Percentiles rank a stretch among this genome's conserved stretches.
Evolutionary conservation across 1,284 basidiomycete species (phyloP).

Genomic region (Leccinum subrobustum): DNA sequence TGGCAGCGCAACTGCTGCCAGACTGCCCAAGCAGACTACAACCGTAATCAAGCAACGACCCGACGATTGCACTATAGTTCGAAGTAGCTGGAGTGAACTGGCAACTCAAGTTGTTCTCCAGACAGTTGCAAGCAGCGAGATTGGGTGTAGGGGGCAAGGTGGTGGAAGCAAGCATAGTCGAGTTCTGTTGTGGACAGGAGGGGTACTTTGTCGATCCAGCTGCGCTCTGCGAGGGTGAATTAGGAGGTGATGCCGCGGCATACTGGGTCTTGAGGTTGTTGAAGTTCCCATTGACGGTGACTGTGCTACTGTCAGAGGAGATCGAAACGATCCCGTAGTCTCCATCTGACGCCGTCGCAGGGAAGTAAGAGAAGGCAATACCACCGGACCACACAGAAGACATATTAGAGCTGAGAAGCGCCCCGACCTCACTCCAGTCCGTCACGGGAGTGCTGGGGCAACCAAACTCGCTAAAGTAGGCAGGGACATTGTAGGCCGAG

Average conservation of each 20-base stretch:
- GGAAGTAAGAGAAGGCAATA: constrained; percentile 87
- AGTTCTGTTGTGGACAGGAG: constrained; percentile 62
- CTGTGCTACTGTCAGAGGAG: constrained; percentile 56
- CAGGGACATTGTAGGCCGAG: constrained; percentile 72
- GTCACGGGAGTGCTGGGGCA: constrained; percentile 67
- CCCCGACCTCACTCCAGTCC: constrained; percentile 77
- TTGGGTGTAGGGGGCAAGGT: constrained; percentile 84
- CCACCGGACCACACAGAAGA: constrained; percentile 84
- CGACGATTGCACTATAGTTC: constrained; percentile 69
- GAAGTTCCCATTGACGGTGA: constrained; percentile 70
- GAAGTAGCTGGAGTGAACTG: constrained; percentile 61
- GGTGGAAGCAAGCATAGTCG: constrained; percentile 62
- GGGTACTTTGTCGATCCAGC: constrained; percentile 57
- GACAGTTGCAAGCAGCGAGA: constrained; percentile 74
- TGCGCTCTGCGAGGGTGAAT: constrained; percentile 57
- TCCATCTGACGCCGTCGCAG: constrained; percentile 59
- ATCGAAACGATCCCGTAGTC: constrained; percentile 86
- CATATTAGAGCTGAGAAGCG: constrained; percentile 75
- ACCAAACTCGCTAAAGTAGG: constrained; percentile 92
- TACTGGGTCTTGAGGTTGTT: constrained; percentile 64
- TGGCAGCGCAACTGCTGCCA: constrained; percentile 65
- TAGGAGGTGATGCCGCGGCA: constrained; percentile 55
- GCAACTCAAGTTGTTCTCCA: constrained; percentile 70
- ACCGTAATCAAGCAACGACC: constrained; percentile 63
- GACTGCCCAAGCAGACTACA: constrained; percentile 69